Evolutionary conservation across 768 basidiomycete species (phyloP), one percentile per base, ranked within the genome.

Genomic region (Leccinellum rugosiceps): DNA sequence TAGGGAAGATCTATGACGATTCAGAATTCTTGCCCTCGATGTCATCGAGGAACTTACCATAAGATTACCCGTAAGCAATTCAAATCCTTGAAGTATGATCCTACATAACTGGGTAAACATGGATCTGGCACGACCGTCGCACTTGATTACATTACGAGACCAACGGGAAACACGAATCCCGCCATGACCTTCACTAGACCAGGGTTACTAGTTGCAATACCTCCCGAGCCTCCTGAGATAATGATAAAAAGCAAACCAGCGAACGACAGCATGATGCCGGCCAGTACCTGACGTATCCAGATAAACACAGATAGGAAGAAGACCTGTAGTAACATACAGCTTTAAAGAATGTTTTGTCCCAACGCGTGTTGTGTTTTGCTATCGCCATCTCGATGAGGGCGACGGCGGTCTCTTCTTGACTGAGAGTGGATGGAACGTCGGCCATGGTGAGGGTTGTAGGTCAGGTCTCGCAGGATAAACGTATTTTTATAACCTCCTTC

Each of bases 21-120:
- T 43, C 19, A 43, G 11, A 43, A 43, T 10, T 43, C 41, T 1
- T 4, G 32, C 6, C 11, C 14, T 30, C 6, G 5, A 31, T 10
- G 26, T 43, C 14, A 32, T 10, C 5, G 32, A 53, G 10, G 11
- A 32, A 46, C 69, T 49, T 58, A 87, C 87, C 86, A 90, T 81
- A 81, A 90, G 83, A 65, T 87, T 87, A 64, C 87, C 88, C 50
- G 88, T 90, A 35, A 90, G 68, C 1, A 90, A 77, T 56, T 90
- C 88, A 43, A 83, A 76, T 2, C 84, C 84, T 71, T 88, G 85
- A 14, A 90, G 74, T 11, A 86, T 78, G 57, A 90, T 88, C 88
- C 88, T 90, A 59, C 17, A 32, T 30, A 11, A 1, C 9, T n/a
- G 31, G 10, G 26, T 64, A 23, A 61, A 49, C 23, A 31, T 34